Conservation (phyloP, 2,329 filamentous ascomycete genomes). For the Colletotrichum plurivorum region DNA sequence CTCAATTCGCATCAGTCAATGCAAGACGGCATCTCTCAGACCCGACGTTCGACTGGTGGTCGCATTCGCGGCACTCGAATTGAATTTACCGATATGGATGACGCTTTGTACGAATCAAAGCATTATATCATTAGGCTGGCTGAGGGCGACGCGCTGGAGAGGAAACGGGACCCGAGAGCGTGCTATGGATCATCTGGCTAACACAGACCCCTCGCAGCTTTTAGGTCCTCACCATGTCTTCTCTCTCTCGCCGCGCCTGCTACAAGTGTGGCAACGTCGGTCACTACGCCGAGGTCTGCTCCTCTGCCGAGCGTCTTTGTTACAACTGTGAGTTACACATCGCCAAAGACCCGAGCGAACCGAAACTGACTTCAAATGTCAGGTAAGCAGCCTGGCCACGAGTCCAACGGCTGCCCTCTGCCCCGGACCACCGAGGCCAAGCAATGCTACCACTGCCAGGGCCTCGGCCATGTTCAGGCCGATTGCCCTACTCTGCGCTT, state of each 20-base stretch:
- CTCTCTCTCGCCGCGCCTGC: slow-evolving; percentile 85
- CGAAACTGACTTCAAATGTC: slow-evolving; percentile 27
- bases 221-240: slow-evolving; percentile 74
- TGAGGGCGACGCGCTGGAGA: slow-evolving; percentile 29
- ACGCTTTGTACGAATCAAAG: too few species aligned
- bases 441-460: slow-evolving; percentile 99
- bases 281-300: slow-evolving; percentile 92
- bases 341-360: background rate
- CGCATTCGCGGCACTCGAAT: too few species aligned
- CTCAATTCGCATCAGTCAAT: slow-evolving; percentile 13
- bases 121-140: too few species aligned
- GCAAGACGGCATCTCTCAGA: background rate
- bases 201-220: slow-evolving; percentile 15
- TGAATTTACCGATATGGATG: too few species aligned
- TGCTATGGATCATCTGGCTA: slow-evolving; percentile 42
- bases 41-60: too few species aligned
- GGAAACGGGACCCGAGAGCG: background rate
- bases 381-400: slow-evolving; percentile 93
- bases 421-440: slow-evolving; percentile 98
- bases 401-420: slow-evolving; percentile 97
- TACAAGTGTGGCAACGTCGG: slow-evolving; percentile 89
- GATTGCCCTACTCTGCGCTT: slow-evolving; percentile 97
- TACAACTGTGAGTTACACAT: slow-evolving; percentile 88
- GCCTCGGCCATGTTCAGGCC: slow-evolving; percentile 96
- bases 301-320: slow-evolving; percentile 97